Base-by-base conservation (phyloP, 306 rosid species). In the Gastrolobium villosum region DNA sequence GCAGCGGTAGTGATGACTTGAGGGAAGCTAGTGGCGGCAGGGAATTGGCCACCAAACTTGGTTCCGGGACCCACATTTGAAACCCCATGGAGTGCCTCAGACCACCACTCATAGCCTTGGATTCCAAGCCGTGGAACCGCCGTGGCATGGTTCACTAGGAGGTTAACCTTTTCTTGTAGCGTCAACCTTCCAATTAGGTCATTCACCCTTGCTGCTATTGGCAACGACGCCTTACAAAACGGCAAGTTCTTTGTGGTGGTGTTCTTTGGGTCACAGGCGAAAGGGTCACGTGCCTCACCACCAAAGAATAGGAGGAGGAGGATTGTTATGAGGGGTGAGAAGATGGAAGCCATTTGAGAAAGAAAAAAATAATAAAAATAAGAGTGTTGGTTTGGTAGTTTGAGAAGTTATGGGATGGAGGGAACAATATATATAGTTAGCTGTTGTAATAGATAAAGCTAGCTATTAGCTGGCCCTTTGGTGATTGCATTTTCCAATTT, bases 71-170 rank as follows among this genome's bases (percentile, higher is more conserved):
- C 97, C 65, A 89, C 96, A 84, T 93, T 86, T 32, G 96, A 90
- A n/a, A 93, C 91, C 4, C 97, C 97, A 44, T 93, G 97, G 20
- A 92, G 94, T 11, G 93, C 97, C 79, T 92, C 97, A 3, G 97
- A 90, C 97, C 97, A 92, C 97, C 97, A 93, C 63, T 93, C 97
- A 8, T 93, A 93, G 1, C 90, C 92, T 78, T 80, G 81, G 39
- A 93, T 89, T 10, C 97, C 96, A 32, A 93, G 86, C 13, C 97
- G 72, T 1, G 91, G 89, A 66, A 93, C 91, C 1, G 86, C 89
- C 4, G 81, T 86, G 0, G 97, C 97, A 78, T 75, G 83, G 88
- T 90, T 83, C 56, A 76, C 94, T 6, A 93, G 85, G 65, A 93
- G 75, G 56, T 64, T 65, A 2, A 87, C 91, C 84, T 93, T 93